These are phyloP conservation scores for Rhodotorula sp. DNA, from an alignment of 1,284 basidiomycete genomes.

Conservation along the genomic window DNA sequence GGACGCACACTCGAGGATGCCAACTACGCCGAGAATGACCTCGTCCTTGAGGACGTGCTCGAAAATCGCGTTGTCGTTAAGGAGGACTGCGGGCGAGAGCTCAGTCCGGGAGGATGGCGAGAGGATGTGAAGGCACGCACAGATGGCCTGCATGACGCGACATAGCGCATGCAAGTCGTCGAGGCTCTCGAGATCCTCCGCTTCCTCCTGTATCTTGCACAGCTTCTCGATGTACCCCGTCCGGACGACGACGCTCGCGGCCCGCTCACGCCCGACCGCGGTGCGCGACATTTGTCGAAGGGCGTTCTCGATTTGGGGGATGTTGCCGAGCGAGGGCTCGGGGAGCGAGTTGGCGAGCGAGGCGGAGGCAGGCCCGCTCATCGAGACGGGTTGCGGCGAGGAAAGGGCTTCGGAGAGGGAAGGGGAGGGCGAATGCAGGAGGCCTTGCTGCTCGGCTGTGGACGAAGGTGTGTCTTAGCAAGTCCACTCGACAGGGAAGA, in stretches of 20 bases:
- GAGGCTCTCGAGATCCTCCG: slow-evolving; percentile 89
- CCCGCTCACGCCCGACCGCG: slow-evolving; percentile 64
- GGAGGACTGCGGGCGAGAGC: slow-evolving; percentile 64
- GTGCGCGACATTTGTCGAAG: slow-evolving; percentile 57
- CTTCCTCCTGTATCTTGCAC: slow-evolving; percentile 77
- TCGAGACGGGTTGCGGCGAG: slow-evolving; percentile 19
- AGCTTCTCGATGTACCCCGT: slow-evolving; percentile 87
- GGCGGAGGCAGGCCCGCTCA: slow-evolving; percentile 8
- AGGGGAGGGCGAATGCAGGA: slow-evolving; percentile 26
- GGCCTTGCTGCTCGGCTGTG: slow-evolving; percentile 47
- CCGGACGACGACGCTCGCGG: slow-evolving; percentile 32
- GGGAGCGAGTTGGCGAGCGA: slow-evolving; percentile 44
- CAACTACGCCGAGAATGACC: slow-evolving; percentile 86
- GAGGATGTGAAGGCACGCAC: slow-evolving; percentile 54
- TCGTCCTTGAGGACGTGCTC: slow-evolving; percentile 95
- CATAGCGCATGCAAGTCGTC: slow-evolving; percentile 87
- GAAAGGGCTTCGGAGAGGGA: slow-evolving; percentile 29
- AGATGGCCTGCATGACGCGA: slow-evolving; percentile 89
- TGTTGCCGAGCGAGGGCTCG: slow-evolving; percentile 49
- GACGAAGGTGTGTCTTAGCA: neutral
- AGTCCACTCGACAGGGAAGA: neutral
- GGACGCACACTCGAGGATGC: slow-evolving; percentile 90
- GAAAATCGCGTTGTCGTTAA: slow-evolving; percentile 93
- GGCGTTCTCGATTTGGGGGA: slow-evolving; percentile 49
- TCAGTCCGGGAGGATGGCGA: neutral